phyloP scores from a whole-genome alignment of 2,329 filamentous ascomycete genomes.

The Fusarium ambrosium region DNA sequence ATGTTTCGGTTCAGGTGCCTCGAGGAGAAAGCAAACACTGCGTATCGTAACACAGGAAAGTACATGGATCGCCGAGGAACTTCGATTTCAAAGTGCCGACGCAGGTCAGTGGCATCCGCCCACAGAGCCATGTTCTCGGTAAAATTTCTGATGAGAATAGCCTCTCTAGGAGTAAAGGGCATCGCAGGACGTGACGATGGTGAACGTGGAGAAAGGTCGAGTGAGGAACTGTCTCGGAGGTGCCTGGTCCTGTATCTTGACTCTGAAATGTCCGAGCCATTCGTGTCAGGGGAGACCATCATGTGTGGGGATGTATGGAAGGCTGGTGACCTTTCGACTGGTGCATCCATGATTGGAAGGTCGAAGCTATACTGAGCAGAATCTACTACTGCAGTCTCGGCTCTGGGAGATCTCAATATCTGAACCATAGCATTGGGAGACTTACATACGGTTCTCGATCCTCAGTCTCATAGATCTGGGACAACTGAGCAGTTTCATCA shows the following conservation, averaged over 20 bases:
- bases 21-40: slow-evolving; percentile 33
- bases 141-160: neutral
- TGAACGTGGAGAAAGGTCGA: neutral
- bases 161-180: neutral
- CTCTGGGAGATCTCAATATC: neutral
- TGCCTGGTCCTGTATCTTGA: neutral
- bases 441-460: neutral
- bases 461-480: neutral
- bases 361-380: neutral
- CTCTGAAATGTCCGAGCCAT: slow-evolving; percentile 1
- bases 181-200: neutral
- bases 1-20: neutral
- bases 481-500: neutral
- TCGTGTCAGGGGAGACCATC: neutral
- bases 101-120: slow-evolving; percentile 30
- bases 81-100: slow-evolving; percentile 35
- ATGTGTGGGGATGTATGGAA: neutral
- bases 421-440: no score
- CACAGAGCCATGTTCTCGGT: neutral
- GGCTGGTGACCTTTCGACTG: neutral
- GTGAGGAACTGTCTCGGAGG: neutral
- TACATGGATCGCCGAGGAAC: slow-evolving; percentile 26
- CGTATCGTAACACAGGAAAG: slow-evolving; percentile 33
- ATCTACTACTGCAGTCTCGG: neutral
- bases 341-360: neutral